Evolutionary conservation across 192 early-diverging fungal species (phyloP), one percentile per base, ranked within the genome.

Genomic region (Linnemannia zychae): DNA sequence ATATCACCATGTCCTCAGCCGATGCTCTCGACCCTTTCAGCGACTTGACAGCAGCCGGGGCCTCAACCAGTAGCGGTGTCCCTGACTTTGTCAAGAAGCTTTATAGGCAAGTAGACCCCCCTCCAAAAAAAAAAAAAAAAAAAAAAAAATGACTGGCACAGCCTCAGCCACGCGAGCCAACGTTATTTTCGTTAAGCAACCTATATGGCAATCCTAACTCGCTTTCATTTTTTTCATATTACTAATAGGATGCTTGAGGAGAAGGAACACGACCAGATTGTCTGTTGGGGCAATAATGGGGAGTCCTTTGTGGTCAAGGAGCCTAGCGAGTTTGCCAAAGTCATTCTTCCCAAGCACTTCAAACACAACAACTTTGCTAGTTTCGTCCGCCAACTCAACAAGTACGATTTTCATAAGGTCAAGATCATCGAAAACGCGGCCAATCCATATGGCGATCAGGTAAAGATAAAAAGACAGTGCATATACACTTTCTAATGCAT

Each of bases 261-360:
- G 60, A 89, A 91, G 28, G 88, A 92, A 34, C 91, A 89, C 34
- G 66, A 87, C 18, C 84, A 88, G 18, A 91, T 92, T 31, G 89
- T 95, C 15, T 81, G 84, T 0, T 96, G 95, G 95, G 94, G 94
- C 34, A 70, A 76, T 9, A 78, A 81, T 15, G 94, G 94, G 13
- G 88, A 90, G 34, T 89, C 91, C 2, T 96, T 96, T 89, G 92
- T 95, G 7, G 93, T 96, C 48, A 92, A 92, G 83, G 93, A 94
- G 65, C 89, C 91, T 6, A 90, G 88, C 46, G 92, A 93, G 65
- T 94, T 94, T 82, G 82, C 90, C 4, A 83, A 80, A 66, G 77
- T 47, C 22, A 84, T 93, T 37, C 80, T 93, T 28, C 92, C 92
- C 0, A 74, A 74, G 53, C 86, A 90, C 70, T 93, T 92, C 75